phyloP scores from a whole-genome alignment of 1,139 yeast species.

The Yamadazyma atmosphaerica region DNA sequence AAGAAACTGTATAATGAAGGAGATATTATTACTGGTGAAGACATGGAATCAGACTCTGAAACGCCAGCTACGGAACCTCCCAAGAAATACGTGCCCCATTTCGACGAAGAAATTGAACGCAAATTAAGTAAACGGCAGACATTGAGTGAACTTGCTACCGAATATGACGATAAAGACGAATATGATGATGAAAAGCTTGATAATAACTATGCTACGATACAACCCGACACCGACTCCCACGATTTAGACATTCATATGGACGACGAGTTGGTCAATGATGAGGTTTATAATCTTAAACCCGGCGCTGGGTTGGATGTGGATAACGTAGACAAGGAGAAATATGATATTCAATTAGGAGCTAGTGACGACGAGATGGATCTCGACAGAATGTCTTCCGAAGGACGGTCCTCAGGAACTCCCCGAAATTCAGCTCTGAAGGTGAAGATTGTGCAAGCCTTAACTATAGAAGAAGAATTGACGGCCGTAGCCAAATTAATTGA shows the following conservation, averaged over 20 bases:
- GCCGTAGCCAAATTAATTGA: constrained; percentile 8
- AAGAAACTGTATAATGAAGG: constrained; percentile 12
- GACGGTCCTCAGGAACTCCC: too few species aligned
- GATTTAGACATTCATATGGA: constrained; percentile 9
- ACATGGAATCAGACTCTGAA: constrained; percentile 7
- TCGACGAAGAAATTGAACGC: constrained; percentile 7
- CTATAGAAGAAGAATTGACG: constrained; percentile 8
- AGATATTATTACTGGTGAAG: constrained; percentile 12
- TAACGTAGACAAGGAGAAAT: constrained; percentile 17
- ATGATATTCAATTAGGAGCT: constrained; percentile 23
- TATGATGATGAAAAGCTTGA: constrained; percentile 20
- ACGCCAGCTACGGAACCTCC: constrained; percentile 1
- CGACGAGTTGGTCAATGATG: constrained; percentile 12
- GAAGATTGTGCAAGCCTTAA: constrained; percentile 9
- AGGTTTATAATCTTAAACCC: constrained; percentile 3
- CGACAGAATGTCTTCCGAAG: too few species aligned
- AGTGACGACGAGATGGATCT: constrained; percentile 19
- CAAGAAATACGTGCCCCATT: constrained; percentile 15
- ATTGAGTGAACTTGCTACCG: constrained; percentile 13
- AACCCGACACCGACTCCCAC: constrained; percentile 7
- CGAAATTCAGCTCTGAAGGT: constrained; percentile 18
- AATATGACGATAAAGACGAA: constrained; percentile 13
- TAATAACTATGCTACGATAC: constrained; percentile 17
- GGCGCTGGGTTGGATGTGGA: constrained; percentile 8
- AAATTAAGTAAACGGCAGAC: constrained; percentile 7